These are phyloP conservation scores for Spongispora temasekensis DNA, from an alignment of 1,284 basidiomycete genomes.

Conservation along the genomic window DNA sequence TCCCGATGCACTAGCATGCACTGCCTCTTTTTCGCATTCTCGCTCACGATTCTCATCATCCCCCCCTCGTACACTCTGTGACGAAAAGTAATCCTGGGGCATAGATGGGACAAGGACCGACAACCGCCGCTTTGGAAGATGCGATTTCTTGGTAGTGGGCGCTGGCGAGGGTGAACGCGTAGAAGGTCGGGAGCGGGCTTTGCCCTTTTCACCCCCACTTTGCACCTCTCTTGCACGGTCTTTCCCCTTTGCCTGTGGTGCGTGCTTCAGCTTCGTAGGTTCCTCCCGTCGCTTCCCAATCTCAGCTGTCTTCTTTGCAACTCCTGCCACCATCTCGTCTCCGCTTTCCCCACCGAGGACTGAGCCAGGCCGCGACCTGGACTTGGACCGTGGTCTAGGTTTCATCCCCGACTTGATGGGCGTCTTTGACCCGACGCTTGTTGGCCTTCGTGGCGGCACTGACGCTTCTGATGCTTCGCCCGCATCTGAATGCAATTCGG, in stretches of 20 bases:
- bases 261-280: neutral
- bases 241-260: conserved; percentile 1
- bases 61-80: conserved; percentile 5
- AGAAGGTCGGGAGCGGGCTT: conserved; percentile 3
- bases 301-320: neutral
- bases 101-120: conserved; percentile 33
- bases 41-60: neutral
- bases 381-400: conserved; percentile 17
- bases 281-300: neutral
- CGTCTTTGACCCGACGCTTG: conserved; percentile 10
- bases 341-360: neutral
- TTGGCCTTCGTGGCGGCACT: conserved; percentile 14
- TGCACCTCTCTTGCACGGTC: neutral
- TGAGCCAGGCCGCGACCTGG: conserved; percentile 2
- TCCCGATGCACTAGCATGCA: neutral
- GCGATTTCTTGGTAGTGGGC: conserved; percentile 2
- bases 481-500: neutral
- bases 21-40: neutral
- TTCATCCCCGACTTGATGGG: conserved; percentile 35
- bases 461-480: conserved; percentile 8
- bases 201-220: neutral
- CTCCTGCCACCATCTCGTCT: conserved; percentile 1
- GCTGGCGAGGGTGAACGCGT: conserved; percentile 12
- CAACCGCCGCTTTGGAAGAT: conserved; percentile 20
- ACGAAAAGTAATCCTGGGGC: conserved; percentile 30